phyloP scores from a whole-genome alignment of 2,329 filamentous ascomycete genomes.

The Ophiostoma perfectum region DNA sequence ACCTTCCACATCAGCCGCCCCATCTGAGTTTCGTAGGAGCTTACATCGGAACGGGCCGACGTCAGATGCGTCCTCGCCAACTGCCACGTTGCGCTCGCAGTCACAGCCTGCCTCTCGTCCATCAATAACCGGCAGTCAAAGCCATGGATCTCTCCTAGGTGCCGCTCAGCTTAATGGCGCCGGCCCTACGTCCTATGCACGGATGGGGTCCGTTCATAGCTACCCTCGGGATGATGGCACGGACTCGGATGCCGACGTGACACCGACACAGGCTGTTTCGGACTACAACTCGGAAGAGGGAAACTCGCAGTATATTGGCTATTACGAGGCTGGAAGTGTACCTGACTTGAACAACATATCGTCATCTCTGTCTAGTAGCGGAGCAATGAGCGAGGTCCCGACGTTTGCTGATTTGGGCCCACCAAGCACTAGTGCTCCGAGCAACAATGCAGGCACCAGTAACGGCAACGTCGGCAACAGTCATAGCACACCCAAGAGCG shows the following conservation, averaged over 20 bases:
- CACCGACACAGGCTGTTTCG: conserved; percentile 35
- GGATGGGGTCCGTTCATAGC: conserved; percentile 43
- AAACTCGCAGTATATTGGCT: conserved; percentile 36
- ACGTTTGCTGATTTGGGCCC: conserved; percentile 46
- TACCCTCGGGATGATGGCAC: conserved; percentile 50
- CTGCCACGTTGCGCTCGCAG: conserved; percentile 57
- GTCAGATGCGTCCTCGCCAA: conserved; percentile 45
- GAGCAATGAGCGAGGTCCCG: conserved; percentile 37
- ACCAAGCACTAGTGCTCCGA: background rate
- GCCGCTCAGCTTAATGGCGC: conserved; percentile 30
- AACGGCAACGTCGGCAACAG: background rate
- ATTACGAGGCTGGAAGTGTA: conserved; percentile 33
- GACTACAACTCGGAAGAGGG: conserved; percentile 47
- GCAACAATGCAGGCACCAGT: background rate
- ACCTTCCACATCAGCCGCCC: conserved; percentile 41
- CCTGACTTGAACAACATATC: background rate
- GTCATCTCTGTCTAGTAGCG: conserved; percentile 22
- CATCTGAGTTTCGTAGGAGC: conserved; percentile 52
- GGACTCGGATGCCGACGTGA: conserved; percentile 45
- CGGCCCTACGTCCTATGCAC: conserved; percentile 34
- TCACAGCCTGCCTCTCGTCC: conserved; percentile 58
- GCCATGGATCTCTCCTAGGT: conserved; percentile 22
- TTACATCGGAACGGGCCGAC: conserved; percentile 50
- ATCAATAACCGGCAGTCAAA: conserved; percentile 34
- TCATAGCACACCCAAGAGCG: background rate